Conservation (phyloP, 2,329 filamentous ascomycete species). For the Pseudogymnoascus sp. region DNA sequence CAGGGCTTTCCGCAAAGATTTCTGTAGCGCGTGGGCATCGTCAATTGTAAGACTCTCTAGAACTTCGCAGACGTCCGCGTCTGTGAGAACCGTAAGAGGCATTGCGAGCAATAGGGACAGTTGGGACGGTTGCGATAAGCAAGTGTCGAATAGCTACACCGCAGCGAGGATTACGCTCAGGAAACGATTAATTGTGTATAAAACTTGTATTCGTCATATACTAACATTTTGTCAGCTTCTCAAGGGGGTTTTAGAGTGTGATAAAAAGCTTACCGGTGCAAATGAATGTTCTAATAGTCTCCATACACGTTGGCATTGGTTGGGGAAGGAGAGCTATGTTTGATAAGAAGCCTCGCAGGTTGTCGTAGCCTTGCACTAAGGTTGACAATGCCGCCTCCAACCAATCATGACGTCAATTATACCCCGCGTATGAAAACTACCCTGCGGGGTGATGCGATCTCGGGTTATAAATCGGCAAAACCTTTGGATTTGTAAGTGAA, state of each 20-base stretch:
- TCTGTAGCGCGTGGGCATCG: constrained; percentile 46
- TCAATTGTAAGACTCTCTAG: constrained; percentile 45
- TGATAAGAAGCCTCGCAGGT: constrained; percentile 4
- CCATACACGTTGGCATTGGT: neutral
- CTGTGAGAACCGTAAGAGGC: constrained; percentile 51
- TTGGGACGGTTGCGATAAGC: neutral
- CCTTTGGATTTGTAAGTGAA: neutral
- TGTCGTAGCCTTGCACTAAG: neutral
- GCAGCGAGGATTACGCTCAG: neutral
- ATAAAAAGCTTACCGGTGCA: neutral
- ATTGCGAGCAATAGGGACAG: constrained; percentile 30
- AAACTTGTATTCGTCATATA: neutral
- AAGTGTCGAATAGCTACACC: neutral
- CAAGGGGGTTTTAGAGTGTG: neutral
- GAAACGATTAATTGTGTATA: neutral
- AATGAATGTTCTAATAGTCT: neutral
- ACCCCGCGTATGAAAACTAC: neutral
- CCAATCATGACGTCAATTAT: constrained; percentile 3
- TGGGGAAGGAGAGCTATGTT: neutral
- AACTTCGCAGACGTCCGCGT: constrained; percentile 46
- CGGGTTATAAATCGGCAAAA: neutral
- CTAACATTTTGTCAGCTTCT: neutral
- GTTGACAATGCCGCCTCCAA: neutral
- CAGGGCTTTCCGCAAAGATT: constrained; percentile 42
- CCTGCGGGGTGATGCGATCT: neutral